Conservation (phyloP, 768 basidiomycete species). For the Dictyophora rubrovolvata region DNA sequence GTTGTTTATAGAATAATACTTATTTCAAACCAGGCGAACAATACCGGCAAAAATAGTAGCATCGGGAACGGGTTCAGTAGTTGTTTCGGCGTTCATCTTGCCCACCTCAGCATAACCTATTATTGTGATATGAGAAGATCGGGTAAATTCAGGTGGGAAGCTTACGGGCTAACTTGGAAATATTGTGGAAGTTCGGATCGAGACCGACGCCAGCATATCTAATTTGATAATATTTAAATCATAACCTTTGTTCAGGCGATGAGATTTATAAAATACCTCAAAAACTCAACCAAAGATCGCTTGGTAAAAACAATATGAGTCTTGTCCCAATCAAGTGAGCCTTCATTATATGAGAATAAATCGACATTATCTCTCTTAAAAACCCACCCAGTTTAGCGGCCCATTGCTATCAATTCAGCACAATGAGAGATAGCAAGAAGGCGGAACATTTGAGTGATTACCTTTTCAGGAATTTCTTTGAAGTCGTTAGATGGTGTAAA, state of each 20-base stretch:
- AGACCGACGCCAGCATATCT: slow-evolving; percentile 70
- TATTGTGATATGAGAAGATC: background rate
- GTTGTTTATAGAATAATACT: slow-evolving; percentile 7
- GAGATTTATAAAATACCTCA: slow-evolving; percentile 41
- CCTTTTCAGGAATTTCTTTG: slow-evolving; percentile 57
- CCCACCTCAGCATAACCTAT: slow-evolving; percentile 14
- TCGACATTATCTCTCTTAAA: background rate
- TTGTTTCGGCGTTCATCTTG: slow-evolving; percentile 13
- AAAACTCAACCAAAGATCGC: slow-evolving; percentile 62
- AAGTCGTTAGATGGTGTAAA: slow-evolving; percentile 47
- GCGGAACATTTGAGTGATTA: background rate
- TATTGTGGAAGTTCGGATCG: slow-evolving; percentile 65
- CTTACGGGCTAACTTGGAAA: slow-evolving; percentile 66
- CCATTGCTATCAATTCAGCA: slow-evolving; percentile 35
- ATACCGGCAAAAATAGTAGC: background rate
- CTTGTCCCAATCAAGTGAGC: slow-evolving; percentile 73
- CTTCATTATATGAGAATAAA: slow-evolving; percentile 23
- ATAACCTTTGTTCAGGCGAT: background rate
- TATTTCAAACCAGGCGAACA: slow-evolving; percentile 4
- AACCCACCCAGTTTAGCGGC: slow-evolving; percentile 48
- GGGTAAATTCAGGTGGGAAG: background rate
- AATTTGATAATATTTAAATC: slow-evolving; percentile 6
- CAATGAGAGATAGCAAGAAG: background rate
- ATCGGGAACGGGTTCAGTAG: slow-evolving; percentile 10
- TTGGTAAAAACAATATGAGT: slow-evolving; percentile 75